Base-by-base conservation (phyloP, 352 stramenopile species). In the Pythium rhizo-oryzae region DNA sequence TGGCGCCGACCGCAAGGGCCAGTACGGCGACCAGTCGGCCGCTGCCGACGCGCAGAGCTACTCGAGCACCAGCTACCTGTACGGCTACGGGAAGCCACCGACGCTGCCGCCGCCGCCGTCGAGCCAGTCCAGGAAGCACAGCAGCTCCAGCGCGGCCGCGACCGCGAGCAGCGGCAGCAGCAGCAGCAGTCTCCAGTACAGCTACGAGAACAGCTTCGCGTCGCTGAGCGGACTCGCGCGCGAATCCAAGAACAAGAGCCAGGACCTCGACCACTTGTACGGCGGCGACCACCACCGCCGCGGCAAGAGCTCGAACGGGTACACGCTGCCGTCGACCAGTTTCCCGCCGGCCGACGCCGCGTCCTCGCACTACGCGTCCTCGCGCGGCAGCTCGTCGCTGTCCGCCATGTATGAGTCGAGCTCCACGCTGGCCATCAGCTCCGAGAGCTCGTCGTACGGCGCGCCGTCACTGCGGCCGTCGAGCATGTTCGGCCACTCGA, bases 371-470 rank as follows among this genome's bases (percentile, higher is more conserved):
- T 69, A 69, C 50, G 37, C 46, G 9, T 39, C 46, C 4, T 47
- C 63, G 44, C 54, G 54, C 41, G 46, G 60, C 35, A 49, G 39
- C 41, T 62, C 61, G 21, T 21, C 21, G 2, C 23, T 74, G 46
- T 66, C 67, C 39, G 56, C 60, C 16, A 62, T 74, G 19, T 69
- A 69, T 54, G 67, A 74, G 15, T 66, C 67, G 37, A 57, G 9
- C 11, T 35, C 50, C 7, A 68, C 66, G 12, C 66, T 72, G 35
- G 37, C 66, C 18, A 69, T 74, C 47, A 74, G 61, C 35, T 74
- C 67, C 16, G 67, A 74, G 50, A 74, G 60, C 47, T 59, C 67
- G 47, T 66, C 43, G 24, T 59, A 67, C 49, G 43, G 49, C 30
- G 30, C 65, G 12, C 59, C 46, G 23, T 65, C 46, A 4, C 44